phyloP scores from a whole-genome alignment of 768 basidiomycete genomes.

The Termitomyces sp. region DNA sequence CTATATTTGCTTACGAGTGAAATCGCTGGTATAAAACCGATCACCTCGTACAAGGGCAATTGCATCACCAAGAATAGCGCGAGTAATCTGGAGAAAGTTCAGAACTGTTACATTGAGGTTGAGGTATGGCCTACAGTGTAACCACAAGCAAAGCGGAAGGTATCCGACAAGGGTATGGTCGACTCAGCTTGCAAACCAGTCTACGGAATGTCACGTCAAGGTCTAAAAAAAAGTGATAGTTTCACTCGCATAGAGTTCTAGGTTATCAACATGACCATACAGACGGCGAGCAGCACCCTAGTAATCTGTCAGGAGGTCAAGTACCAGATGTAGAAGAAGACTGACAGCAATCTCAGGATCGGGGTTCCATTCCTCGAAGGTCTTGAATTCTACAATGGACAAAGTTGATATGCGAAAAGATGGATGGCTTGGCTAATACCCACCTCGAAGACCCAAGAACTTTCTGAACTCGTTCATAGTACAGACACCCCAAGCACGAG shows the following conservation, averaged over 20 bases:
- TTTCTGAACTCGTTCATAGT: slow-evolving; percentile 52
- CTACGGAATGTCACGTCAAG: slow-evolving; percentile 1
- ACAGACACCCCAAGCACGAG: slow-evolving; percentile 49
- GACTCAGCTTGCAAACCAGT: slow-evolving; percentile 27
- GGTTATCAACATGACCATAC: slow-evolving; percentile 27
- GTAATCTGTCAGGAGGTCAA: neutral
- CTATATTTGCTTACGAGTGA: slow-evolving; percentile 31
- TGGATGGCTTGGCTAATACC: slow-evolving; percentile 1
- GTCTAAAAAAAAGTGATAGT: neutral
- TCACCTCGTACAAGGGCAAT: slow-evolving; percentile 49
- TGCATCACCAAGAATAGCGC: slow-evolving; percentile 48
- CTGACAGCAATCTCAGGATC: slow-evolving; percentile 38
- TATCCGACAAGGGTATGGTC: slow-evolving; percentile 23
- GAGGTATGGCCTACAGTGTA: slow-evolving; percentile 18
- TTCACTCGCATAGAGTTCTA: slow-evolving; percentile 26
- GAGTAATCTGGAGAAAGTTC: slow-evolving; percentile 26
- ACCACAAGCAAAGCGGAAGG: slow-evolving; percentile 22
- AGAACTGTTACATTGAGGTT: neutral
- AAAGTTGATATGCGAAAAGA: neutral
- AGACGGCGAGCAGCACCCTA: slow-evolving; percentile 22
- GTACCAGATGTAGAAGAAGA: neutral
- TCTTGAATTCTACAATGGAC: slow-evolving; percentile 26
- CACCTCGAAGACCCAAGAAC: slow-evolving; percentile 42
- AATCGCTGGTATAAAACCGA: slow-evolving; percentile 46
- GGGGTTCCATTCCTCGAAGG: slow-evolving; percentile 52